Conservation (phyloP, 2,329 filamentous ascomycete species). For the Raffaelea ambrosiae region DNA sequence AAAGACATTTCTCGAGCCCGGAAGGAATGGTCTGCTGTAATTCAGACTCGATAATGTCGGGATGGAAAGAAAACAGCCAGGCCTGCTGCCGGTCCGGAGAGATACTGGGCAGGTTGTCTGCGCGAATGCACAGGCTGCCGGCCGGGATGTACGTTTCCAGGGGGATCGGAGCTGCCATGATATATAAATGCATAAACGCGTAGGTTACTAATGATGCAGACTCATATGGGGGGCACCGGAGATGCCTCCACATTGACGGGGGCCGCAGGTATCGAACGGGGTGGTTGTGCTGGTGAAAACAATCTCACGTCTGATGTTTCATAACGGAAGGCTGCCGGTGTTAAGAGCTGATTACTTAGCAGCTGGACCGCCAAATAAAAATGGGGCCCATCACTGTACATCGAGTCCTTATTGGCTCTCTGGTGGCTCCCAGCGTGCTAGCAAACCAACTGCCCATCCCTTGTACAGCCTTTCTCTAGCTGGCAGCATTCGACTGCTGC, state of each 20-base stretch:
- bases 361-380: background rate
- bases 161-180: background rate
- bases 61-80: background rate
- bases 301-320: no score
- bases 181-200: background rate
- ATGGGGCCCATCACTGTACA: background rate
- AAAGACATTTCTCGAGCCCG: conserved; percentile 9
- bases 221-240: no score
- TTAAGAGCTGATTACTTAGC: no score
- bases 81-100: background rate
- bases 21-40: background rate
- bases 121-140: conserved; percentile 3
- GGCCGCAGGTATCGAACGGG: no score
- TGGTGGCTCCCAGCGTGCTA: conserved; percentile 38
- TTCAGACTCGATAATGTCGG: background rate
- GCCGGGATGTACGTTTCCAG: conserved; percentile 7
- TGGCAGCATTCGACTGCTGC: conserved; percentile 46
- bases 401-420: background rate
- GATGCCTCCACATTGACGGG: no score
- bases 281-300: no score
- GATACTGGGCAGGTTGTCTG: background rate
- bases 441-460: conserved; percentile 59
- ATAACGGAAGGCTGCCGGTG: no score
- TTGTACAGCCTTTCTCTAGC: conserved; percentile 46
- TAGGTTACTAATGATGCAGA: no score